Conservation (phyloP, 495 filamentous ascomycete genomes). For the Hypoxylon trugodes region DNA sequence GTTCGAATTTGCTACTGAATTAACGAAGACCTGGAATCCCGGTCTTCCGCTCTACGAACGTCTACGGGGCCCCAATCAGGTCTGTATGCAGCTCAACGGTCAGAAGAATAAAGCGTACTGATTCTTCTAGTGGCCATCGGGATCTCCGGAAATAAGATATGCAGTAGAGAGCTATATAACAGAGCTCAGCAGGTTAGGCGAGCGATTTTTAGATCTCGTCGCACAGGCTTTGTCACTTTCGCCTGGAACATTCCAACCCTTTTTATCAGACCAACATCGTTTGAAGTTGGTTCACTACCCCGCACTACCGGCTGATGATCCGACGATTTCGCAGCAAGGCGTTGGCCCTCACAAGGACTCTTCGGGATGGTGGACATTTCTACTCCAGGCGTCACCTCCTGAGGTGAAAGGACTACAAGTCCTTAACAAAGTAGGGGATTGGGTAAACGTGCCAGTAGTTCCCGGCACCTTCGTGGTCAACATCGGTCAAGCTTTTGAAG, state of each 20-base stretch:
- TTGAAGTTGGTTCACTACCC: conserved; percentile 64
- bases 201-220: conserved; percentile 59
- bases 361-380: conserved; percentile 64
- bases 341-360: conserved; percentile 66
- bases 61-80: conserved; percentile 63
- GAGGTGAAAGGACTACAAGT: conserved; percentile 59
- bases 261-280: conserved; percentile 63
- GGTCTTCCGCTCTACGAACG: conserved; percentile 54
- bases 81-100: conserved; percentile 4
- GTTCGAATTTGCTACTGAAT: conserved; percentile 64
- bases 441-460: conserved; percentile 61
- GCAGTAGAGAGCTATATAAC: conserved; percentile 55
- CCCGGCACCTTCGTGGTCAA: conserved; percentile 63
- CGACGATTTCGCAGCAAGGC: conserved; percentile 47
- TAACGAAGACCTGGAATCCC: conserved; percentile 48
- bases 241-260: conserved; percentile 56
- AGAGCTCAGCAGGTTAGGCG: conserved; percentile 55
- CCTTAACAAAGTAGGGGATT: conserved; percentile 55
- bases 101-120: not conserved
- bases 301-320: conserved; percentile 21
- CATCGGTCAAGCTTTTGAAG: conserved; percentile 66
- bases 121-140: conserved; percentile 39
- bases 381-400: conserved; percentile 58
- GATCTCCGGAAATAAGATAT: conserved; percentile 24
- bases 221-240: conserved; percentile 54